Base-by-base conservation (phyloP, 352 stramenopile species). In the Phytophthora fragariaefolia region DNA sequence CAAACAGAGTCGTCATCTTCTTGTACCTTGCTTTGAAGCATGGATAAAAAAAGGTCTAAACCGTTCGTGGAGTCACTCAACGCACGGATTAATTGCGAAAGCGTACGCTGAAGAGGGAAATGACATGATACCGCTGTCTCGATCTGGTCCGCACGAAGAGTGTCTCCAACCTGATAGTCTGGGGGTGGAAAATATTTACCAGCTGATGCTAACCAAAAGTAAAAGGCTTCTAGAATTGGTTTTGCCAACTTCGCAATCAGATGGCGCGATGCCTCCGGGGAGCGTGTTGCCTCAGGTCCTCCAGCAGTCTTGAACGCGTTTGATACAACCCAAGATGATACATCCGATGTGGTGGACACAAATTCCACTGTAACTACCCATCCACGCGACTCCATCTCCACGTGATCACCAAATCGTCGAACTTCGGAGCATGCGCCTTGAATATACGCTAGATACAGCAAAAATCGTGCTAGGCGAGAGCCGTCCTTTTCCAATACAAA, bases 351-450 rank as follows among this genome's bases (percentile, higher is more conserved):
- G 4, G 86, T 94, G 6, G 86, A 94, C n/a, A 91, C 83, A 58
- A 92, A 93, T 54, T 93, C 85, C 22, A 93, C 85, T 2, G 83
- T 88, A 32, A 91, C 84, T n/a, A 93, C 79, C 85, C 85, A 93
- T n/a, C 75, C 79, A 12, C 85, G 85, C 1, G 82, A 91, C 54
- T 93, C 85, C 61, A 88, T 85, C 50, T 91, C 83, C 1, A 93
- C 82, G 56, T 93, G 85, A 38, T 92, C 80, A 26, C 85, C 85
- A 66, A 85, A 80, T 10, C 82, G 77, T 26, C 83, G 64, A 27
- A 66, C 72, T 64, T 93, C 85, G 7, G 82, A 80, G 45, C 82
- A 90, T 22, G 87, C 85, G 6, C 85, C 84, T 81, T 94, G 85
- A 12, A 92, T 80, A 40, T 90, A 92, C 4, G 80, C 77, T 46